These are phyloP conservation scores for Microascus cirrosus DNA, from an alignment of 2,329 filamentous ascomycete genomes.

Conservation along the genomic window DNA sequence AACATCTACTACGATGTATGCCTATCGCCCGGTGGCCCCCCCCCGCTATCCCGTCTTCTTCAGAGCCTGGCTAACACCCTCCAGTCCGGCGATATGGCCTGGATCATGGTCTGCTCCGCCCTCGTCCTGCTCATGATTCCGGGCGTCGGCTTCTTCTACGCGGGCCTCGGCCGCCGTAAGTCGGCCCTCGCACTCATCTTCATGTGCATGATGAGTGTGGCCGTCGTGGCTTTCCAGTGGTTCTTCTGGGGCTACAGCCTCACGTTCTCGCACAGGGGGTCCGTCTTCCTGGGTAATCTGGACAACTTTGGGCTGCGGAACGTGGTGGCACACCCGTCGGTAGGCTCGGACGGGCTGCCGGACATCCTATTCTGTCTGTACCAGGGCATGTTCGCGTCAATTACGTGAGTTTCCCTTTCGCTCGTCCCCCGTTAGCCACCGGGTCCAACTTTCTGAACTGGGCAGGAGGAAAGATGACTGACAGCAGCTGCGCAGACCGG, in stretches of 20 bases:
- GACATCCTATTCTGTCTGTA: slow-evolving; percentile 79
- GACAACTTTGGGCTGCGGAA: slow-evolving; percentile 72
- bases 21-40: slow-evolving; percentile 3
- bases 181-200: slow-evolving; percentile 80
- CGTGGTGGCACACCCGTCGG: slow-evolving; percentile 64
- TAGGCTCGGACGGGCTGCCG: slow-evolving; percentile 60
- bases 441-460: not conserved
- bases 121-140: slow-evolving; percentile 89
- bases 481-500: slow-evolving; percentile 25
- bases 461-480: not conserved
- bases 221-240: slow-evolving; percentile 80
- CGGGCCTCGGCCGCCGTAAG: slow-evolving; percentile 77
- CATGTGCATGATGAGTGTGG: slow-evolving; percentile 71
- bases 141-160: slow-evolving; percentile 91
- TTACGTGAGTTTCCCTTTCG: slow-evolving; percentile 56
- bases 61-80: not conserved
- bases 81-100: slow-evolving; percentile 71
- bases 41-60: not conserved
- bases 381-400: slow-evolving; percentile 81
- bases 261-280: slow-evolving; percentile 71
- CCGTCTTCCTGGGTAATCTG: slow-evolving; percentile 67
- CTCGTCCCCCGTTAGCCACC: not conserved
- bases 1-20: slow-evolving; percentile 76
- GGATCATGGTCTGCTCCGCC: slow-evolving; percentile 65
- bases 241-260: slow-evolving; percentile 93